Base-by-base conservation (phyloP, 352 stramenopile species). In the Pythium phragmitis region DNA sequence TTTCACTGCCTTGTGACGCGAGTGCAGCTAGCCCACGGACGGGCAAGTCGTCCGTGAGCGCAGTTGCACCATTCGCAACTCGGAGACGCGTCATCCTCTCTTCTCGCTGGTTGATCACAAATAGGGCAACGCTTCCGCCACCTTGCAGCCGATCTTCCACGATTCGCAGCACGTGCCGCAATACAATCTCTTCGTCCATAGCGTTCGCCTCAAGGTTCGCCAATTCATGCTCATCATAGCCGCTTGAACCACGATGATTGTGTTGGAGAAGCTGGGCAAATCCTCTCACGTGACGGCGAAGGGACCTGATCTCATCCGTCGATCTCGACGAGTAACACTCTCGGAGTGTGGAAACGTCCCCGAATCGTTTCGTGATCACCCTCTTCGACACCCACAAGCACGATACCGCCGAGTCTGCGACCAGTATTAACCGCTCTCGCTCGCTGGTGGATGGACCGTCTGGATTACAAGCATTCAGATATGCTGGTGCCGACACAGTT, bases 1-100 rank as follows among this genome's bases (percentile, higher is more conserved):
- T 19, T 39, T 16, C 14, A 1, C 37, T 13, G 12, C 2, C 26
- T 49, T n/a, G 19, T 33, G 59, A 36, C n/a, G 50, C 17, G 6
- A 37, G 23, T n/a, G 49, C 59, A 23, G 50, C 50, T 7, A 66
- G 39, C 7, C 59, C 59, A 47, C 42, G 8, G 1, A 66, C n/a
- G 3, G 56, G 56, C 8, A 55, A 42, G 33, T 30, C 11, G 7
- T 13, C 14, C 5, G 13, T 36, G 19, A 47, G 13, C 2, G 13
- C 30, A 12, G 43, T 14, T 2, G 37, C 11, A 23, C 14, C 30
- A 3, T 11, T 14, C 12, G 16, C 1, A 11, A 19, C 14, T 55
- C 13, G 45, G 19, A 63, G 4, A 8, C 46, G 43, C 8, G 21
- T 30, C 59, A 66, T 51, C 16, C 13, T 58, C 7, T 53, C 42